These are phyloP conservation scores for Cyclostephanos invisitatus DNA, from an alignment of 108 stramenopile genomes.

Conservation along the genomic window DNA sequence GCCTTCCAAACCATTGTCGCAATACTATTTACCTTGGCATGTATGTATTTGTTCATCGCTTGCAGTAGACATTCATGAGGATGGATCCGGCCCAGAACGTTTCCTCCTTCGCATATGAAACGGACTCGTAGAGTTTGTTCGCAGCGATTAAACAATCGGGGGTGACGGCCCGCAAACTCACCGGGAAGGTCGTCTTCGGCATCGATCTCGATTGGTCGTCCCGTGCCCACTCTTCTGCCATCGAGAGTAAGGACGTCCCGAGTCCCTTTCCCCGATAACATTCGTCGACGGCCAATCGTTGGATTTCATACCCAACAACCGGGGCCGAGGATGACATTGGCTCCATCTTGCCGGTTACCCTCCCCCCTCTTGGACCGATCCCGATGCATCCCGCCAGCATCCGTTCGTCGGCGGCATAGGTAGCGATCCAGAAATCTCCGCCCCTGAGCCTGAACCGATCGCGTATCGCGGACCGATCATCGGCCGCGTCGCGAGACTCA, in stretches of 20 bases:
- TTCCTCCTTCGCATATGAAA: slow-evolving; percentile 43
- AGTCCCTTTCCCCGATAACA: slow-evolving; percentile 57
- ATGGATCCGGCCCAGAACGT: slow-evolving; percentile 39
- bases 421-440: slow-evolving; percentile 60
- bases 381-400: slow-evolving; percentile 67
- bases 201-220: not conserved
- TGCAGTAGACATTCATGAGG: slow-evolving; percentile 42
- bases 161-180: slow-evolving; percentile 55
- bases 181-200: not conserved
- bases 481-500: not conserved
- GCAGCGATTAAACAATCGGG: slow-evolving; percentile 51
- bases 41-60: not conserved
- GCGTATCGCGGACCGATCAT: slow-evolving; percentile 26
- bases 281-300: slow-evolving; percentile 64
- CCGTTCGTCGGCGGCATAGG: slow-evolving; percentile 1
- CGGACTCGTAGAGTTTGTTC: slow-evolving; percentile 52
- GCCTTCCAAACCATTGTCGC: too few relatives aligned
- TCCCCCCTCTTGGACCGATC: slow-evolving; percentile 40
- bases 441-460: slow-evolving; percentile 33
- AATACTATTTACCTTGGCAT: too few relatives aligned
- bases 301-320: slow-evolving; percentile 57
- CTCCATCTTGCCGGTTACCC: slow-evolving; percentile 1
- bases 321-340: not conserved
- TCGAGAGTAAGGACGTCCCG: slow-evolving; percentile 49
- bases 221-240: slow-evolving; percentile 41